A percentile compares a stretch with the other conserved stretches of the same genome.
phyloP scores from a whole-genome alignment of 768 basidiomycete species.

The Myochromella boudieri region DNA sequence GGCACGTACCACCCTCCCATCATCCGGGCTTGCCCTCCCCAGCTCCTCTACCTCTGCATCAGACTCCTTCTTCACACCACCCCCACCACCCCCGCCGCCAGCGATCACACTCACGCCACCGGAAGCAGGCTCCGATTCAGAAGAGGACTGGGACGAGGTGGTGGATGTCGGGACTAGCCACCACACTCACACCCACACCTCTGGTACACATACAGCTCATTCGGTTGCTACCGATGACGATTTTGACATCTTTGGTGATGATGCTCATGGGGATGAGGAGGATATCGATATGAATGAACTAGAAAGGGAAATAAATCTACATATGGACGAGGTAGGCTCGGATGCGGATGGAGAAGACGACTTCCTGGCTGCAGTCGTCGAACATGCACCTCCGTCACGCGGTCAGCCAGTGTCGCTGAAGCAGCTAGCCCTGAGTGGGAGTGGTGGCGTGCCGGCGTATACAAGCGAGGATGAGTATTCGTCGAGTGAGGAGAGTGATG shows the following conservation, averaged over 20 bases:
- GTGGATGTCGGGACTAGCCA: conserved; percentile 19
- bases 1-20: conserved; percentile 22
- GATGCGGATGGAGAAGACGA: conserved; percentile 59
- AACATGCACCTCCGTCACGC: conserved; percentile 11
- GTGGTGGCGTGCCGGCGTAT: conserved; percentile 22
- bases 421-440: conserved; percentile 19
- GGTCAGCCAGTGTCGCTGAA: conserved; percentile 18
- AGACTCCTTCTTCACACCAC: conserved; percentile 18
- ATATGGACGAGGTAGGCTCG: conserved; percentile 37
- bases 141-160: conserved; percentile 59
- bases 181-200: too few relatives aligned
- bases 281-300: conserved; percentile 41
- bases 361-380: conserved; percentile 42
- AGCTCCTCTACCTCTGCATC: conserved; percentile 25
- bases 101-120: too few relatives aligned
- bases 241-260: conserved; percentile 28
- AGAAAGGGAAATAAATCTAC: conserved; percentile 35
- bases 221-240: conserved; percentile 25
- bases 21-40: conserved; percentile 40
- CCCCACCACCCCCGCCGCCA: conserved; percentile 11
- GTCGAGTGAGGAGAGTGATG: conserved; percentile 57
- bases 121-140: conserved; percentile 25
- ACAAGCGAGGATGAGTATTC: conserved; percentile 47
- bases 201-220: neutral
- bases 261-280: conserved; percentile 21